Evolutionary conservation across 1,284 basidiomycete genomes (phyloP).

Genomic region (Xanthoconium separans): DNA sequence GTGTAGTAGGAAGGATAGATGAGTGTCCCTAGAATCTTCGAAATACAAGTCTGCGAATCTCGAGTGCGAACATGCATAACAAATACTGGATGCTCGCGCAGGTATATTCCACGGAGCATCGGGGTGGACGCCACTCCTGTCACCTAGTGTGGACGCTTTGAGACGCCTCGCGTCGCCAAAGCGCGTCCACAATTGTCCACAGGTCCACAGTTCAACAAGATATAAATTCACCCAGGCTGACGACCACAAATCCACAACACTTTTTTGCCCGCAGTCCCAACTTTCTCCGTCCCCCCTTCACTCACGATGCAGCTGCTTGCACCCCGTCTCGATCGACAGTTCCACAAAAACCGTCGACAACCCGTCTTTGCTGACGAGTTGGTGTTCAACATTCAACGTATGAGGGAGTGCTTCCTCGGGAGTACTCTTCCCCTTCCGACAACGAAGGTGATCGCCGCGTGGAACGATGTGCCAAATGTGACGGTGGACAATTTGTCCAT

Average conservation of each 20-base stretch:
- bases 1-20: no score
- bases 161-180: constrained; percentile 29
- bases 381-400: constrained; percentile 8
- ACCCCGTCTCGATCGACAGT: constrained; percentile 5
- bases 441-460: constrained; percentile 13
- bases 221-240: constrained; percentile 21
- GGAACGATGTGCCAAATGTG: constrained; percentile 25
- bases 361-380: constrained; percentile 16
- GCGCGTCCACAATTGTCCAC: constrained; percentile 27
- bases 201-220: constrained; percentile 2
- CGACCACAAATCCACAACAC: background rate
- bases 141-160: constrained; percentile 15
- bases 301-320: constrained; percentile 9
- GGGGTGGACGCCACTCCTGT: constrained; percentile 15
- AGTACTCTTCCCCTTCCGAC: constrained; percentile 17
- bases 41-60: background rate
- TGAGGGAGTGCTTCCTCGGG: constrained; percentile 17
- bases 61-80: background rate
- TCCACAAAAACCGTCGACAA: constrained; percentile 10
- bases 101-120: constrained; percentile 7
- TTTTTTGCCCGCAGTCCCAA: background rate
- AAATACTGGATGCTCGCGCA: background rate
- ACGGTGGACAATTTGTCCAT: constrained; percentile 12
- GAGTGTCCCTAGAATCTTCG: background rate
- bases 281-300: background rate